Evolutionary conservation across 139 green algal species (phyloP), one percentile per base, ranked within the genome.

Genomic region (Chlorella sp.): DNA sequence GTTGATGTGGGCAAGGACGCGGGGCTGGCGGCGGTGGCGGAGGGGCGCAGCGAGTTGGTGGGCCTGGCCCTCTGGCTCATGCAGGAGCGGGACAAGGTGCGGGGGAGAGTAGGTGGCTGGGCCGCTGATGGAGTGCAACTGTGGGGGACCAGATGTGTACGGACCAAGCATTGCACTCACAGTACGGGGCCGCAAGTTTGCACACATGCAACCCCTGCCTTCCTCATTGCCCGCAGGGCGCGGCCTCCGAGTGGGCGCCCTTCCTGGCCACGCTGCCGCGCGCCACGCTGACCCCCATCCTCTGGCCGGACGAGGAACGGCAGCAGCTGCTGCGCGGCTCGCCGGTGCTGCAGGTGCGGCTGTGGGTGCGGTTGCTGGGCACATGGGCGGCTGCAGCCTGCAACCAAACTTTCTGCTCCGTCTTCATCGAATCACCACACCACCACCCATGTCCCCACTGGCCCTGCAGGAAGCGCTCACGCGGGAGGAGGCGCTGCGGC

Each of bases 1-100:
- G 90, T 95, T 13, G 96, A 99, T 65, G 95, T 96, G 16, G 86
- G 89, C 58, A 85, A 93, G 26, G 88, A 97, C 65, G 64, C 88
- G 1, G 72, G 93, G 32, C 84, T 98, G 36, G 90, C 90, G 0
- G 26, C 64, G 0, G 34, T 95, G 26, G 94, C 94, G 22, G 87
- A 87, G 36, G 90, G 92, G 2, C 84, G 89, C 38, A 90, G 90
- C 67, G 95, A 99, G 90, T 90, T 99, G 34, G 87, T 95, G 6
- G 92, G 88, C 5, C 88, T 99, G 6, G 92, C 96, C 32, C 90
- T 99, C 26, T 98, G 95, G 94, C 90, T 99, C 13, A 84, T 97
- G 83, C 89, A 90, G 16, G 95, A 99, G 88, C 87, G 92, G 0
- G 65, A 74, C 1, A 89, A 92, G 84, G 91, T 89, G 38, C 2